Conservation (phyloP, 78 protist genomes). For the Acrasis kona region DNA sequence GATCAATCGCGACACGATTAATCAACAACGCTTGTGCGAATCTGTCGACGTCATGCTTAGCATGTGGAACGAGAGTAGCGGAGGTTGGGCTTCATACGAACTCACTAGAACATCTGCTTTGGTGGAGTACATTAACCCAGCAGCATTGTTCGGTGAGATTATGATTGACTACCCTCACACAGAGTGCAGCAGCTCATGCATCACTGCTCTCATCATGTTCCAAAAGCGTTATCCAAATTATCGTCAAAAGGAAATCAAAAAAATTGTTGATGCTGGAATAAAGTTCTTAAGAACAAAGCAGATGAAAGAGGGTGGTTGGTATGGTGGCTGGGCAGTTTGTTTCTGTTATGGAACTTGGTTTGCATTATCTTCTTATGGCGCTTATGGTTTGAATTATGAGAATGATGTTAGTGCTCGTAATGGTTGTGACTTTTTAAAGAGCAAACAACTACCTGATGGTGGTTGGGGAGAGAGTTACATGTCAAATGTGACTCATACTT, state of each 20-base stretch:
- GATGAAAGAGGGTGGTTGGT: slow-evolving; percentile 74
- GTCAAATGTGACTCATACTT: slow-evolving; percentile 53
- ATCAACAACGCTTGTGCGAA: slow-evolving; percentile 51
- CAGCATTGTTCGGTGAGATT: slow-evolving; percentile 75
- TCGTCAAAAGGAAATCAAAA: slow-evolving; percentile 40
- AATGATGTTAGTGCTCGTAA: neutral
- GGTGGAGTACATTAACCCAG: slow-evolving; percentile 77
- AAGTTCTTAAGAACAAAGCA: slow-evolving; percentile 45
- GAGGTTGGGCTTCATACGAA: slow-evolving; percentile 78
- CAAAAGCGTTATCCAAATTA: slow-evolving; percentile 47
- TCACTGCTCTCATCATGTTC: slow-evolving; percentile 55
- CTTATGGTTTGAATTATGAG: slow-evolving; percentile 25
- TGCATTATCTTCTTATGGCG: slow-evolving; percentile 61
- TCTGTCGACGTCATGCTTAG: slow-evolving; percentile 68
- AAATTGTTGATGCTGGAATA: slow-evolving; percentile 10
- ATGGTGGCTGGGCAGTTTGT: slow-evolving; percentile 66
- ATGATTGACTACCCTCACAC: slow-evolving; percentile 84
- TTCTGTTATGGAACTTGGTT: slow-evolving; percentile 91
- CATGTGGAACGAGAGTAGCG: slow-evolving; percentile 73
- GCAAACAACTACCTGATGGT: slow-evolving; percentile 72
- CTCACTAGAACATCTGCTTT: slow-evolving; percentile 41
- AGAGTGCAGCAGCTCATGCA: slow-evolving; percentile 71
- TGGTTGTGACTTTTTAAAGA: slow-evolving; percentile 57
- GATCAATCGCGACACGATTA: neutral
- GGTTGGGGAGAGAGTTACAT: slow-evolving; percentile 77